These are phyloP conservation scores for Coemansia brasiliensis DNA, from an alignment of 192 early-diverging fungal genomes.

Conservation along the genomic window DNA sequence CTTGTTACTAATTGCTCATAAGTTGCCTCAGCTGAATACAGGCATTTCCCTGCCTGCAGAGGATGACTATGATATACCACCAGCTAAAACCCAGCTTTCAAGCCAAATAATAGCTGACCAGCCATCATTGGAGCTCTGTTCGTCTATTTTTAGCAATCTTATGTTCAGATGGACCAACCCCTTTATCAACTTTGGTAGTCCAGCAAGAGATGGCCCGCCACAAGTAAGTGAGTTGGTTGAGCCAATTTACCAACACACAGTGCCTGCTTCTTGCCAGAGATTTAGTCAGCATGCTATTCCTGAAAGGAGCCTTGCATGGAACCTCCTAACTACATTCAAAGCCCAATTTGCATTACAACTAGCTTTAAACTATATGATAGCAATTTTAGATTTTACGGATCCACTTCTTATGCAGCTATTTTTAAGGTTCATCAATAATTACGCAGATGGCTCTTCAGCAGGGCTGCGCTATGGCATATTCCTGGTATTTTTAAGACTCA, in stretches of 20 bases:
- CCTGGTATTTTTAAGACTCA: slow-evolving; percentile 59
- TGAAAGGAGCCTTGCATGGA: slow-evolving; percentile 18
- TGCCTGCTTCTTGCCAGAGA: slow-evolving; percentile 9
- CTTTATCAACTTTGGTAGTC: slow-evolving; percentile 11
- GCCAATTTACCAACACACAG: slow-evolving; percentile 10
- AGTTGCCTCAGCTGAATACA: slow-evolving; percentile 1
- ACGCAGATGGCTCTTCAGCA: slow-evolving; percentile 28
- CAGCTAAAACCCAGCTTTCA: not conserved
- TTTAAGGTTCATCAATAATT: slow-evolving; percentile 48
- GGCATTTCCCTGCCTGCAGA: not conserved
- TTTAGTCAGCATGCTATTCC: slow-evolving; percentile 8
- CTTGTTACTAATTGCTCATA: slow-evolving; percentile 22
- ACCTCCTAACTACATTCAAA: slow-evolving; percentile 37
- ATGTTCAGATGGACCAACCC: slow-evolving; percentile 32
- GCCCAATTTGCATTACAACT: slow-evolving; percentile 43
- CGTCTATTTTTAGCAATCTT: slow-evolving; percentile 25
- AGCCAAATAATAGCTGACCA: not conserved
- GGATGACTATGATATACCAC: too few species aligned
- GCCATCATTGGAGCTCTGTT: slow-evolving; percentile 25
- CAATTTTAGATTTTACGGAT: slow-evolving; percentile 46
- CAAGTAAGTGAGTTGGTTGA: slow-evolving; percentile 23
- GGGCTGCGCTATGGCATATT: slow-evolving; percentile 51
- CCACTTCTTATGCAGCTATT: slow-evolving; percentile 62
- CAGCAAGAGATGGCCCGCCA: slow-evolving; percentile 14
- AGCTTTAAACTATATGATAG: slow-evolving; percentile 29